Evolutionary conservation across 2,329 filamentous ascomycete species (phyloP).

Genomic region (Myriangium duriaei): DNA sequence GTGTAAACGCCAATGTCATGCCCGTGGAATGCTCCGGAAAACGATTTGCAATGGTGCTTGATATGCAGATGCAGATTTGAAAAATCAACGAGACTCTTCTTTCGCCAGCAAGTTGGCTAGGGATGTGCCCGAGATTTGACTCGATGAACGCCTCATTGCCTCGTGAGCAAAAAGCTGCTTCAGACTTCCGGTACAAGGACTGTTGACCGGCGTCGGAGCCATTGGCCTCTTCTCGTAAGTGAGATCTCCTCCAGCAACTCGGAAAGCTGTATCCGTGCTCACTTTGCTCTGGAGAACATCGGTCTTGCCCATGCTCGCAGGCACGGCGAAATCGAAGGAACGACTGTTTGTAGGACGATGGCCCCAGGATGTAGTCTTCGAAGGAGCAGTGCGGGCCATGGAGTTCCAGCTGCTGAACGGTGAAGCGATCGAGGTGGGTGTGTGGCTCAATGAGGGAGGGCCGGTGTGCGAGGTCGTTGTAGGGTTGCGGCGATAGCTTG

Average conservation of each 20-base stretch:
- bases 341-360: conserved; percentile 27
- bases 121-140: neutral
- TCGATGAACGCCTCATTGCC: conserved; percentile 15
- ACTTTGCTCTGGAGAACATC: conserved; percentile 19
- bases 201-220: conserved; percentile 8
- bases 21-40: no score
- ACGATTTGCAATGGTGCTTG: no score
- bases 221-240: conserved; percentile 16
- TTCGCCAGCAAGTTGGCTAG: neutral
- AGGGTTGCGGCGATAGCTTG: conserved; percentile 24
- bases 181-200: conserved; percentile 15
- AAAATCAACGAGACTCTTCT: no score
- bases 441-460: conserved; percentile 32
- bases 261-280: conserved; percentile 21
- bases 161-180: conserved; percentile 24
- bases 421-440: conserved; percentile 31
- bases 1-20: neutral
- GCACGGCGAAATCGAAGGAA: conserved; percentile 33
- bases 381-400: conserved; percentile 6
- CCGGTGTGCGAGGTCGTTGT: conserved; percentile 14
- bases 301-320: conserved; percentile 16
- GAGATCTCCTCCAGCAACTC: conserved; percentile 18
- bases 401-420: conserved; percentile 17
- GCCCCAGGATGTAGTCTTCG: conserved; percentile 17
- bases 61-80: no score